Evolutionary conservation across 2,329 filamentous ascomycete species (phyloP).

Genomic region (Coleophoma eucalyptorum): DNA sequence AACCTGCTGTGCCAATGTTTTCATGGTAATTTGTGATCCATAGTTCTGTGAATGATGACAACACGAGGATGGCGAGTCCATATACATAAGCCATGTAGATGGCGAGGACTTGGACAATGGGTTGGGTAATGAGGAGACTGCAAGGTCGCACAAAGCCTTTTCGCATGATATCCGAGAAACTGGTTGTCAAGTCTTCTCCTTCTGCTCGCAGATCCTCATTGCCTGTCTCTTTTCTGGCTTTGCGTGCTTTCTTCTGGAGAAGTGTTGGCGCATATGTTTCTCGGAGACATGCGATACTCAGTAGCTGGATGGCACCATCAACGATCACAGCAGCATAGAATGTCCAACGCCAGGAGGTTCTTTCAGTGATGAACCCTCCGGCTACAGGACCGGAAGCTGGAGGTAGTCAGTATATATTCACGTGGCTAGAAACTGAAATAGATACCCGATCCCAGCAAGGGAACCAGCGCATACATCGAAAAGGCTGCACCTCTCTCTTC

Average conservation of each 20-base stretch:
- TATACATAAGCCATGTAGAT: conserved; percentile 46
- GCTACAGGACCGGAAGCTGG: neutral
- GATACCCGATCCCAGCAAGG: neutral
- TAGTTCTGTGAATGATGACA: conserved; percentile 43
- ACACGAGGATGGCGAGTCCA: conserved; percentile 48
- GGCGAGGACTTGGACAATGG: conserved; percentile 46
- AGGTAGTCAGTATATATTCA: too few species aligned
- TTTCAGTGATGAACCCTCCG: neutral
- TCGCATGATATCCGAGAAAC: conserved; percentile 42
- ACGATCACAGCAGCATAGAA: conserved; percentile 42
- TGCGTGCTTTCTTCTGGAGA: conserved; percentile 36
- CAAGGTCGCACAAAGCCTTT: conserved; percentile 37
- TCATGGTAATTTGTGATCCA: conserved; percentile 39
- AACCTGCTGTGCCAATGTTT: conserved; percentile 48
- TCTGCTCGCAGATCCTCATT: conserved; percentile 42
- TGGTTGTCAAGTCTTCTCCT: conserved; percentile 46
- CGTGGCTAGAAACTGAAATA: too few species aligned
- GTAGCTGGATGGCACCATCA: conserved; percentile 36
- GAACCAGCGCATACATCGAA: neutral
- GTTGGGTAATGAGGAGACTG: conserved; percentile 43
- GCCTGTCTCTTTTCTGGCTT: conserved; percentile 44
- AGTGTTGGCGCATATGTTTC: conserved; percentile 61
- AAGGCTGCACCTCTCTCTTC: neutral
- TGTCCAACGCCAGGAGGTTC: conserved; percentile 27
- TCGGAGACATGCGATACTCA: conserved; percentile 37